phyloP scores from a whole-genome alignment of 192 early-diverging fungal genomes.

The Entophlyctis helioformis region DNA sequence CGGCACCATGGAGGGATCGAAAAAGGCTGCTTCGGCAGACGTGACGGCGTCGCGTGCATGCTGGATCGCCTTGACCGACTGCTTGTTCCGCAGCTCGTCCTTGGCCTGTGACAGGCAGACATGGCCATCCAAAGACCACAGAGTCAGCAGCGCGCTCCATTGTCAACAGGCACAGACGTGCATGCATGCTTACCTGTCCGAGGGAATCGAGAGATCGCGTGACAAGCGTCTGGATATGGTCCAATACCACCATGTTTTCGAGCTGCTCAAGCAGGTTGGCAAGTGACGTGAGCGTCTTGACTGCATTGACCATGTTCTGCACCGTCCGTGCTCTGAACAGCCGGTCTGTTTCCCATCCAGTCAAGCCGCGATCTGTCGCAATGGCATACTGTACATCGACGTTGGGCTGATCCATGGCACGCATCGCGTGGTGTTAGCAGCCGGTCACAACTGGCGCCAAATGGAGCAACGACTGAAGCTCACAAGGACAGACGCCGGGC shows the following conservation, averaged over 20 bases:
- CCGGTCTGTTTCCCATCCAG: conserved; percentile 71
- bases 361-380: too few relatives aligned
- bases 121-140: background rate
- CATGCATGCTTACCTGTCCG: background rate
- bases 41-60: conserved; percentile 52
- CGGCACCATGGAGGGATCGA: conserved; percentile 96
- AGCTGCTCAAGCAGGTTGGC: conserved; percentile 61
- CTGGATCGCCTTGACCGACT: conserved; percentile 2
- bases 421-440: too few relatives aligned
- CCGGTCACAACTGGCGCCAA: too few relatives aligned
- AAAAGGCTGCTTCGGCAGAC: conserved; percentile 80
- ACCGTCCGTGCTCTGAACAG: conserved; percentile 57
- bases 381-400: conserved; percentile 26
- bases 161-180: background rate
- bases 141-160: background rate
- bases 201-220: conserved; percentile 5
- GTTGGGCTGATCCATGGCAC: too few relatives aligned
- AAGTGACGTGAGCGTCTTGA: conserved; percentile 69
- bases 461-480: too few relatives aligned
- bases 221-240: conserved; percentile 69
- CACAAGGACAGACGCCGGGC: too few relatives aligned
- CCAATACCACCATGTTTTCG: conserved; percentile 87
- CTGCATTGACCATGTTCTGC: conserved; percentile 60
- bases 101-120: too few relatives aligned
- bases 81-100: too few relatives aligned